Evolutionary conservation across 164 flowering plant species (phyloP), one percentile per base, ranked within the genome.

Genomic region (Saururus chinensis): DNA sequence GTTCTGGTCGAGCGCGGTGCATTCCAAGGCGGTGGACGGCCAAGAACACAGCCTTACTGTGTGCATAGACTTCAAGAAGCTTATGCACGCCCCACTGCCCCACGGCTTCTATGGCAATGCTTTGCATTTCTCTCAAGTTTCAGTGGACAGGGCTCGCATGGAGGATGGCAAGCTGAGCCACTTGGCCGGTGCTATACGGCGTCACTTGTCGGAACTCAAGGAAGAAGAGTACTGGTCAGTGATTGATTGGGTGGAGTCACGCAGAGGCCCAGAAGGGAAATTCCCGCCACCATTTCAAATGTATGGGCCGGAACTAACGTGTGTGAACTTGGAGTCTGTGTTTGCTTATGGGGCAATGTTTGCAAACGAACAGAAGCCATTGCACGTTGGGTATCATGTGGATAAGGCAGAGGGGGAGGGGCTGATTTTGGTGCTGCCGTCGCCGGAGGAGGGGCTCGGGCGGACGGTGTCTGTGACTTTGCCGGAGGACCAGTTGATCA

Each of bases 401-500:
- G 86, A 80, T 20, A 80, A 82, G 62, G 77, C 70, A n/a, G 83
- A 73, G 17, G 83, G 92, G 16, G 84, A 86, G 70, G 97, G 95
- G 42, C 45, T 90, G 80, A 76, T 90, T 40, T 19, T 81, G 66
- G 83, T 88, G 61, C 72, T 81, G 68, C 93, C 95, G 1, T 83
- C 95, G 0, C 67, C 77, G 0, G 95, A 88, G 63, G 83, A 70
- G 49, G 88, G 86, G 22, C 66, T 82, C 4, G 85, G 77, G 6
- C 64, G 91, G 72, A 83, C 77, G 0, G 93, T 88, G 14, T 67
- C 61, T 64, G 87, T 84, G 61, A 79, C 78, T 0, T 70, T 88
- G 69, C 86, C 89, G 0, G 83, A 72, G 64, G 78, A 79, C 51
- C 77, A 81, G 66, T 57, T 65, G 35, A 71, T 14, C 1, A 70